Base-by-base conservation (phyloP, 2,329 filamentous ascomycete species). In the Lachnellula occidentalis region DNA sequence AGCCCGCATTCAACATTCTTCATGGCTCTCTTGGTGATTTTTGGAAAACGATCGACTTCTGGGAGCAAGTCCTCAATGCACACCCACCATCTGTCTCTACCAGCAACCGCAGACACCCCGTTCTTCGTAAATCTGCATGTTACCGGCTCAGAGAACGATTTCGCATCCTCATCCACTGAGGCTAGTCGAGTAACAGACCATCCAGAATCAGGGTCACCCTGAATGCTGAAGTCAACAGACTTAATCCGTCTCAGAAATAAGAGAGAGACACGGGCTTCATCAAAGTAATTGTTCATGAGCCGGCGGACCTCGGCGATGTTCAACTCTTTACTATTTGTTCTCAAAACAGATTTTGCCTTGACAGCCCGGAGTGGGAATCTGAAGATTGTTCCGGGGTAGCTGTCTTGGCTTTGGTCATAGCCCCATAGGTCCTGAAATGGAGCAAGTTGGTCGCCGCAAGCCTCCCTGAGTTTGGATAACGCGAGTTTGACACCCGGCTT, bases 321-420 rank as follows among this genome's bases (percentile, higher is more conserved):
- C 3, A 64, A 11, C n/a, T 48, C 21, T 45, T 11, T 45, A n/a
- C 56, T 50, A 21, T 41, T 58, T 5, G 43, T 47, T 27, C 46
- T 59, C 9, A 62, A 37, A 1, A 9, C 46, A 5, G 56, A 58
- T 17, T 50, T 41, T 1, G 48, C 34, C 4, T 31, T 22, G n/a
- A 22, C 15, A 17, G 39, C 19, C 8, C 61, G 57, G 5, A 67
- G 51, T 14, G 65, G 63, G 47, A 67, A 66, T 2, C 65, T 61
- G 37, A 67, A 67, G 9, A 67, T 66, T 4, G 64, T 66, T 5
- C 64, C 62, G 4, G 51, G 39, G 37, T 59, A 66, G n/a, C 58
- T n/a, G 31, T 63, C 58, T 2, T 60, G 49, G 9, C 56, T 48
- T 21, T 47, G 8, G 12, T 52, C 36, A 37, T 64, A 68, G 9